Evolutionary conservation across 768 basidiomycete genomes (phyloP), one percentile per base, ranked within the genome.

Genomic region (Cubamyces sp.): DNA sequence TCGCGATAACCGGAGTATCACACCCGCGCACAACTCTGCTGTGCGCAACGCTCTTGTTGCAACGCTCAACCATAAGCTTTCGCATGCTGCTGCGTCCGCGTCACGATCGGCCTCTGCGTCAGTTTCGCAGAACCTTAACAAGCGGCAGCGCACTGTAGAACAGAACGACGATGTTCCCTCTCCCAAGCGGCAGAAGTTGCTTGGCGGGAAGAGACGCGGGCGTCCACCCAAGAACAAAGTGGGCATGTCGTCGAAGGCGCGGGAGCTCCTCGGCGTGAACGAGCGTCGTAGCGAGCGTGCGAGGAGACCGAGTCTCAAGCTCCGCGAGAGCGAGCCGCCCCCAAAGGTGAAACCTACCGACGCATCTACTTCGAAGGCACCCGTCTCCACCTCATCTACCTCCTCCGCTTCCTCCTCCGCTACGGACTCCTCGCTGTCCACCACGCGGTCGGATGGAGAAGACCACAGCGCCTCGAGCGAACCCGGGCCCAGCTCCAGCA

Each of bases 11-110:
- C 65, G 62, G 37, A 70, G 64, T 47, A 62, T 41, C 21, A 69
- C 68, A 2, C 66, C 71, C n/a, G 66, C 68, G 18, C 61, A 69
- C 41, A 71, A 74, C 52, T n/a, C 62, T 19, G 77, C 81, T 23
- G 79, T 77, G 57, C 81, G 81, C 49, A 84, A 84, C 67, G 79
- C 75, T 14, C 72, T 82, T 26, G 73, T 82, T 26, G 72, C 82
- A 14, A 75, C 80, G 1, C 70, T 86, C 30, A 86, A 87, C 62
- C 78, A 82, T 54, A 90, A 87, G 70, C 76, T 84, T 39, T 75
- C 80, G 14, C 73, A 79, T 26, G 78, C 78, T 26, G 78, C 78
- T 5, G 76, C 74, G 18, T 64, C 68, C 18, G 66, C 57, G 15
- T 68, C 58, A 39, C 58, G 63, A 14, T 55, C 53, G 1, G 60